These are phyloP conservation scores for Rugonectria rugulosa DNA, from an alignment of 2,329 filamentous ascomycete species.

Conservation along the genomic window DNA sequence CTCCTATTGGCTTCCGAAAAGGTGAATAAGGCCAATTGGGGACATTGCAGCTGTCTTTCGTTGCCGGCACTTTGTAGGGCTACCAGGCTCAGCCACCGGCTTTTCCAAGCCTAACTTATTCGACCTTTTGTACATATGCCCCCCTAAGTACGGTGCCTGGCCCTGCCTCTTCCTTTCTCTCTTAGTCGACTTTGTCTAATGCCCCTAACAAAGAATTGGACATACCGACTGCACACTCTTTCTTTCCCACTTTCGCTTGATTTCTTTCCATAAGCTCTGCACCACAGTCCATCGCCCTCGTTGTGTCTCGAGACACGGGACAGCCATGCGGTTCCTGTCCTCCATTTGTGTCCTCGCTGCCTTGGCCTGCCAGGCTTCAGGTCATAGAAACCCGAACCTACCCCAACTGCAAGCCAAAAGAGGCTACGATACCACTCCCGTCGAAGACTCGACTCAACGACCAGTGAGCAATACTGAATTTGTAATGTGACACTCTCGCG, in stretches of 20 bases:
- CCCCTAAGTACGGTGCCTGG: slow-evolving; percentile 12
- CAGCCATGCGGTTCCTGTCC: slow-evolving; percentile 34
- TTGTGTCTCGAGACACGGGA: slow-evolving; percentile 11
- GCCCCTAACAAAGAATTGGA: slow-evolving; percentile 9
- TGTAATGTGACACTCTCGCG: no score
- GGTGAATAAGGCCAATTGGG: slow-evolving; percentile 25
- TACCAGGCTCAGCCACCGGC: slow-evolving; percentile 34
- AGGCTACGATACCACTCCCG: neutral
- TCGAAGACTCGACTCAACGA: neutral
- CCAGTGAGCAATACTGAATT: neutral
- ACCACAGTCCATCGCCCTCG: slow-evolving; percentile 21
- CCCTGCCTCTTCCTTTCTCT: neutral
- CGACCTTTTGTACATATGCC: slow-evolving; percentile 31
- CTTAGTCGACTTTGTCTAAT: slow-evolving; percentile 17
- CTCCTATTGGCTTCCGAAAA: slow-evolving; percentile 27
- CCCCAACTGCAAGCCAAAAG: slow-evolving; percentile 7
- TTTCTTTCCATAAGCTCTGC: slow-evolving; percentile 8
- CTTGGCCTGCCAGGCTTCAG: slow-evolving; percentile 26
- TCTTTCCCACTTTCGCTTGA: slow-evolving; percentile 29
- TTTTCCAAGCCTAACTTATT: slow-evolving; percentile 18
- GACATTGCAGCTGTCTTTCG: slow-evolving; percentile 19
- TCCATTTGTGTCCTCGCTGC: slow-evolving; percentile 30
- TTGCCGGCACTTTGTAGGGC: slow-evolving; percentile 30
- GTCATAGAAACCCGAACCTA: slow-evolving; percentile 15
- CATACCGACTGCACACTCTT: slow-evolving; percentile 21